Percentiles rank a stretch among this genome's conserved stretches.
Evolutionary conservation across 192 early-diverging fungal species (phyloP).

Genomic region (Phlyctochytrium planicorne): DNA sequence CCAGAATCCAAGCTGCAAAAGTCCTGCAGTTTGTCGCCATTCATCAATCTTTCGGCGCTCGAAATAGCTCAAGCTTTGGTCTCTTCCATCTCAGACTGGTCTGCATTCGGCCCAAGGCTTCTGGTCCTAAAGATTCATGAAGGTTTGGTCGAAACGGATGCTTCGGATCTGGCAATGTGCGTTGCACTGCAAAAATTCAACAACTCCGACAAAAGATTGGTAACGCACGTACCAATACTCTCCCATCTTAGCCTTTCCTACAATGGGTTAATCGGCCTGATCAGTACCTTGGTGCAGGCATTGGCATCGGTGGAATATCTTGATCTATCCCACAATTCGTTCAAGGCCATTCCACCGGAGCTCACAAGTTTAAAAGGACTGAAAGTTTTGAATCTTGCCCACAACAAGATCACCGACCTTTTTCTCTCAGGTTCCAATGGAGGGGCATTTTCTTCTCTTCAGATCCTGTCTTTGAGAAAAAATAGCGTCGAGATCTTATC

Average conservation of each 20-base stretch:
- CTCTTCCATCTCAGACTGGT: slow-evolving; percentile 19
- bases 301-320: slow-evolving; percentile 20
- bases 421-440: neutral
- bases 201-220: too few species aligned
- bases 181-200: neutral
- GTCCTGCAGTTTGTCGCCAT: neutral
- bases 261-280: slow-evolving; percentile 19
- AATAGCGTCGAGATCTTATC: slow-evolving; percentile 37
- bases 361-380: slow-evolving; percentile 23
- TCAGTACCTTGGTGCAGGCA: slow-evolving; percentile 10
- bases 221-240: slow-evolving; percentile 18
- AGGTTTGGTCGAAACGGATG: slow-evolving; percentile 17
- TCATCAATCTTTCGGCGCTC: neutral
- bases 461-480: slow-evolving; percentile 15
- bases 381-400: slow-evolving; percentile 12
- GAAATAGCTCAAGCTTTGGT: neutral
- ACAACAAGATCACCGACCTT: slow-evolving; percentile 26
- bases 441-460: neutral
- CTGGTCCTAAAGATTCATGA: slow-evolving; percentile 19
- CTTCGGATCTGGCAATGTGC: slow-evolving; percentile 6
- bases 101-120: slow-evolving; percentile 8
- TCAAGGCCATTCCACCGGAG: slow-evolving; percentile 21
- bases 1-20: neutral
- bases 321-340: slow-evolving; percentile 31
- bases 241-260: slow-evolving; percentile 25